These are phyloP conservation scores for Fusarium penzigii DNA, from an alignment of 2,329 filamentous ascomycete genomes.

Conservation along the genomic window DNA sequence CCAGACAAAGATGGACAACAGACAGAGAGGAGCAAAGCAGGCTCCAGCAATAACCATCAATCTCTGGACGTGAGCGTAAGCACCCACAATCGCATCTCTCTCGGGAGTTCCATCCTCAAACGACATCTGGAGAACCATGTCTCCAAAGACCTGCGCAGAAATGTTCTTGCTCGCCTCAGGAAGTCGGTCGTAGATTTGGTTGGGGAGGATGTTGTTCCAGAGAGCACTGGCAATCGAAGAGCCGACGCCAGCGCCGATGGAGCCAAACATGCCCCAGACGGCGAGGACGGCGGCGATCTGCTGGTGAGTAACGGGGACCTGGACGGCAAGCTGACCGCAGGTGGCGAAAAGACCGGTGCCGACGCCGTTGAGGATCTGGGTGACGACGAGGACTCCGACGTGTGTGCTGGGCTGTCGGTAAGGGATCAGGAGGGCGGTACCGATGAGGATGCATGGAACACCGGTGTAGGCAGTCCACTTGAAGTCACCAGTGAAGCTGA, in stretches of 20 bases:
- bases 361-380: constrained; percentile 46
- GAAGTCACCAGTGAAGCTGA: constrained; percentile 21
- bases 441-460: constrained; percentile 40
- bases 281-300: constrained; percentile 31
- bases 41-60: constrained; percentile 1
- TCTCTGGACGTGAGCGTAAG: neutral
- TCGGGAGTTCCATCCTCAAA: constrained; percentile 15
- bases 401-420: constrained; percentile 39
- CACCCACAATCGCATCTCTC: constrained; percentile 20
- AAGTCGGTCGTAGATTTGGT: constrained; percentile 32
- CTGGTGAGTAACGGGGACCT: constrained; percentile 26
- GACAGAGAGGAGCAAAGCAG: neutral
- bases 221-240: constrained; percentile 25
- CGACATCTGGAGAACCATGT: neutral
- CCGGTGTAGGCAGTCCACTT: constrained; percentile 42
- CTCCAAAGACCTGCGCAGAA: constrained; percentile 27
- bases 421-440: constrained; percentile 42
- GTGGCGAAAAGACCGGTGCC: constrained; percentile 48
- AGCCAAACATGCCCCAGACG: constrained; percentile 23
- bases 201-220: constrained; percentile 29
- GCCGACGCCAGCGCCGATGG: constrained; percentile 28
- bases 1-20: constrained; percentile 1
- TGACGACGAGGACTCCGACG: constrained; percentile 50
- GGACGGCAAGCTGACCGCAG: constrained; percentile 19
- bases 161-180: constrained; percentile 35